Evolutionary conservation across 805 yeast species (phyloP).

Genomic region (Myxozyma nipponensis): DNA sequence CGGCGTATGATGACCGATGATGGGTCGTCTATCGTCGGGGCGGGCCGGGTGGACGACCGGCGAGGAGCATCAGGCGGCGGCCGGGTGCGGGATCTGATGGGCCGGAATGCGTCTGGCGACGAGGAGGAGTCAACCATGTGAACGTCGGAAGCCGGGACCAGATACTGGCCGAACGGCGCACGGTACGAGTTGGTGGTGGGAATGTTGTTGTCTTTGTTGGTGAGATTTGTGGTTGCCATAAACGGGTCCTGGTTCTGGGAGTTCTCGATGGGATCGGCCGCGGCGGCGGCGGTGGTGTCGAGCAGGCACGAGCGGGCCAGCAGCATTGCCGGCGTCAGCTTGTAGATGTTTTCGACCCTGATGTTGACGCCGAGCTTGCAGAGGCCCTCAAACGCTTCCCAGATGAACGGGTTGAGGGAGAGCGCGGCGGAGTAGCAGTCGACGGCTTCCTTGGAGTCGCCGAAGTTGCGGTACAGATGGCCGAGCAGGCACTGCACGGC

Average conservation of each 20-base stretch:
- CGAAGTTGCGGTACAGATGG: constrained; percentile 54
- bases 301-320: constrained; percentile 25
- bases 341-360: constrained; percentile 45
- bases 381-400: constrained; percentile 80
- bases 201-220: too few relatives aligned
- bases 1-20: constrained; percentile 11
- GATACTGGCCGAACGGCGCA: neutral
- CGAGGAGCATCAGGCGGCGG: constrained; percentile 19
- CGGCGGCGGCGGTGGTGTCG: constrained; percentile 12
- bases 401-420: constrained; percentile 70
- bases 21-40: neutral
- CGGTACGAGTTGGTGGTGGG: neutral
- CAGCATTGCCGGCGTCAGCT: constrained; percentile 23
- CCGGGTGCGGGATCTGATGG: constrained; percentile 2
- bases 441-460: constrained; percentile 62
- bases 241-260: constrained; percentile 25
- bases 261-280: constrained; percentile 10
- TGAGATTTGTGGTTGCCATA: too few relatives aligned
- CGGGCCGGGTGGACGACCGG: constrained; percentile 1
- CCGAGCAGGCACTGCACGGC: constrained; percentile 68
- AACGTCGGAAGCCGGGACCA: neutral
- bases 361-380: constrained; percentile 52
- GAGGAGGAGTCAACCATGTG: neutral
- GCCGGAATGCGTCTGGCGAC: neutral
- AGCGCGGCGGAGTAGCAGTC: constrained; percentile 66